Evolutionary conservation across 1,139 yeast genomes (phyloP), one percentile per base, ranked within the genome.

Genomic region (Saccharomyces pastorianus): DNA sequence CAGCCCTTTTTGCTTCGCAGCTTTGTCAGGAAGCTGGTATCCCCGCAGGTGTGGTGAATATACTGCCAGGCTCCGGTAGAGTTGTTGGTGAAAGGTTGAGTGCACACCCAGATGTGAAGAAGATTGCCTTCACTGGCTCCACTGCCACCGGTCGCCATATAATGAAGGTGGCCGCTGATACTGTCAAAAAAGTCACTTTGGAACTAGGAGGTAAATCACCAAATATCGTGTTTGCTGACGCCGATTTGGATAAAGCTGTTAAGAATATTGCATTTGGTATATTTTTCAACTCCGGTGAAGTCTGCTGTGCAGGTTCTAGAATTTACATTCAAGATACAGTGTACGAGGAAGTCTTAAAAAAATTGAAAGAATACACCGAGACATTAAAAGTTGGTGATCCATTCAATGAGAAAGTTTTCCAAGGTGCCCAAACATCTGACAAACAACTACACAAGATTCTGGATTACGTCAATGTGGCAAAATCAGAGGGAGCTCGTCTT

Each of bases 121-220:
- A 86, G 70, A 80, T 88, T 64, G 90, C 95, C 2, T 88, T 88
- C 71, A 88, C 96, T 50, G 96, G 96, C 59, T 86, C 95, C 17
- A 88, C 95, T 29, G 84, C 83, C 27, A 86, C 90, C 56, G 96
- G 96, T 64, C 78, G 85, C 66, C 79, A 77, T 59, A 85, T 88
- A 58, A 80, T 80, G 74, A 82, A 85, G 61, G 87, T 89, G 56
- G 85, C 88, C 31, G 72, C 71, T 51, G 76, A 82, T 50, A 81
- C 76, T 68, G 82, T 88, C 66, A 88, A 88, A 72, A 88, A 88
- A 65, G 85, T 87, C 50, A 86, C 93, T 41, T 78, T 82, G 67
- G 86, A 82, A 69, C 75, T 81, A 67, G 86, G 86, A 65, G 86
- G 86, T 69, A 82, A 82, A 68, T 81, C 85, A 48, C 85, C 86